Base-by-base conservation (phyloP, 1,284 basidiomycete species). In the Boletus putidus region DNA sequence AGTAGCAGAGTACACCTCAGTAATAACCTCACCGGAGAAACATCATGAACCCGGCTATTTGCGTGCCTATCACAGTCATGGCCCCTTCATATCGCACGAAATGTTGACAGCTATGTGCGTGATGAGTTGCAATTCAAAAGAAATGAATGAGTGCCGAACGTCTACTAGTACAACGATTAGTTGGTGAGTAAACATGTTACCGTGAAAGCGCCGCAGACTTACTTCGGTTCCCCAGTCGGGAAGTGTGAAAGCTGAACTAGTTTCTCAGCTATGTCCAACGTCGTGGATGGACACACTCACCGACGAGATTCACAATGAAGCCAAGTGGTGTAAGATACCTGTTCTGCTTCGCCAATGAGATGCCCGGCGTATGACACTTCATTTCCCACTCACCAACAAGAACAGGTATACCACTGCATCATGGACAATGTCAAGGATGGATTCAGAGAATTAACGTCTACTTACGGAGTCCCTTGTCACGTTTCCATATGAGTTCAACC, bases 241-340 rank as follows among this genome's bases (percentile, higher is more conserved):
- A 8, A 76, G 76, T 40, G 72, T 62, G 61, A 76, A 78, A 8
- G 79, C 79, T 80, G 31, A 47, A 37, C 33, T 9, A 20, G 31
- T 29, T 45, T 48, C 12, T 57, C 46, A 61, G 53, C n/a, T 12
- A 35, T 29, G 36, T n/a, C 20, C 47, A 42, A 20, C 29, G 33
- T 12, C 25, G 18, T 18, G 27, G 21, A 31, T 16, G 36, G 35
- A 11, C 12, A 45, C 9, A 40, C 36, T 49, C 54, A 79, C 78
- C 78, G 56, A 73, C 74, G 15, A 78, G 63, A 61, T 80, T 79
- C 50, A 79, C 64, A 31, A 78, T 73, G 62, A 79, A 80, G 0
- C 77, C 77, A 4, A 80, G 62, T 1, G 80, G 78, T 6, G 76
- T 78, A 39, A 79, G 61, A 59, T 81, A 81, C 25, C 78, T 74